Conservation (phyloP, 1,284 basidiomycete species). For the Ceratobasidium sp. region DNA sequence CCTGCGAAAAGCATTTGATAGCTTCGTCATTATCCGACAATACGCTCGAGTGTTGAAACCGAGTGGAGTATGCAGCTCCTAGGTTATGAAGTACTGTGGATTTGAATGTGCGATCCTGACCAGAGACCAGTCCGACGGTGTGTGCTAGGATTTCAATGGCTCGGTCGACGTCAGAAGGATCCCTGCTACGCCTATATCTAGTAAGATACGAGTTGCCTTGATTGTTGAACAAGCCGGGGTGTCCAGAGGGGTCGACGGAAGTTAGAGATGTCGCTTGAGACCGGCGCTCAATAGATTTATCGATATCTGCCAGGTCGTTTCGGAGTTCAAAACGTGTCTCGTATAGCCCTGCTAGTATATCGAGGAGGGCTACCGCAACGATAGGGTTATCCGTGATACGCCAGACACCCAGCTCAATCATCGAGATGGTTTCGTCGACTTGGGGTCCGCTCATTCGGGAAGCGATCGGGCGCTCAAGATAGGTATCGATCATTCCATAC, state of each 20-base stretch:
- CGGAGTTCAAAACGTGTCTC: background rate
- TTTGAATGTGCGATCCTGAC: background rate
- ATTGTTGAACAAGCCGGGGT: slow-evolving; percentile 11
- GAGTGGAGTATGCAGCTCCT: background rate
- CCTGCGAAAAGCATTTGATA: background rate
- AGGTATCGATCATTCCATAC: slow-evolving; percentile 8
- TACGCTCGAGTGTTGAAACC: background rate
- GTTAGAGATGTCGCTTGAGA: background rate
- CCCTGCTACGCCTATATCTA: background rate
- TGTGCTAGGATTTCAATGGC: background rate
- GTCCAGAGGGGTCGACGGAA: background rate
- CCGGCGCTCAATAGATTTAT: slow-evolving; percentile 18
- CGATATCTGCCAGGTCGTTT: background rate
- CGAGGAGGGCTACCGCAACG: background rate
- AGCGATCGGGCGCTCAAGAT: background rate
- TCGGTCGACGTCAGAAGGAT: background rate
- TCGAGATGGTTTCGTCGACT: background rate
- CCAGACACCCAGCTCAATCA: slow-evolving; percentile 15
- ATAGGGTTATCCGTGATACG: background rate
- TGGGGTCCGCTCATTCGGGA: too few relatives aligned
- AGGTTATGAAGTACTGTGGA: background rate
- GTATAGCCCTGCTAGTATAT: background rate
- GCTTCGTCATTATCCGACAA: background rate
- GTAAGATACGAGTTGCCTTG: slow-evolving; percentile 7
- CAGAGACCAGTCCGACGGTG: background rate